These are phyloP conservation scores for Fusarium transvaalense DNA, from an alignment of 2,329 filamentous ascomycete genomes.

Conservation along the genomic window DNA sequence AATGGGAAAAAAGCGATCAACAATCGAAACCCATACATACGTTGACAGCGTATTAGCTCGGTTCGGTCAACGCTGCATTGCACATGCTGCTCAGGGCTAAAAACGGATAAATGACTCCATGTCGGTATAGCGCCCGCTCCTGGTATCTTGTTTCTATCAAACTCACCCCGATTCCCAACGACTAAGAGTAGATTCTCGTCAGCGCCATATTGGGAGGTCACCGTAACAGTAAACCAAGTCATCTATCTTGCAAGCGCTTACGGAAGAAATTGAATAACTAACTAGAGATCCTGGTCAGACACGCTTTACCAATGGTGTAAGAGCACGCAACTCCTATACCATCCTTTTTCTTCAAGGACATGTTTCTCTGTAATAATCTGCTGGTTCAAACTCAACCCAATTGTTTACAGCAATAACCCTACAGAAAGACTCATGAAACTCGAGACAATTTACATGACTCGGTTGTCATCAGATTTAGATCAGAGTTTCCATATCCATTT, in stretches of 20 bases:
- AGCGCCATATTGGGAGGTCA: conserved; percentile 26
- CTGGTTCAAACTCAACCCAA: background rate
- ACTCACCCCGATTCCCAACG: conserved; percentile 9
- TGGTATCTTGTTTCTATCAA: conserved; percentile 7
- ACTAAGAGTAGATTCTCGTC: conserved; percentile 21
- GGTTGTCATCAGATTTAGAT: conserved; percentile 32
- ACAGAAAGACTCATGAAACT: conserved; percentile 8
- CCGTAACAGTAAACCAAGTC: conserved; percentile 8
- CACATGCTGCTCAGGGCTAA: conserved; percentile 27
- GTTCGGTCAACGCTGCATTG: background rate
- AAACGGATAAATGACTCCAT: conserved; percentile 37
- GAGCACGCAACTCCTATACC: conserved; percentile 1
- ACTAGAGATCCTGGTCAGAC: conserved; percentile 10
- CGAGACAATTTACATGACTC: conserved; percentile 36
- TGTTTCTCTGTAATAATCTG: background rate
- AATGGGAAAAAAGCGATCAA: conserved; percentile 8
- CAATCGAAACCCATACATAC: conserved; percentile 3
- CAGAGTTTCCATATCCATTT: conserved; percentile 30
- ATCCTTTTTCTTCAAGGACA: background rate
- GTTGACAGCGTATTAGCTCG: background rate
- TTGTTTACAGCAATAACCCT: background rate
- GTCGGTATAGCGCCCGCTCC: conserved; percentile 19
- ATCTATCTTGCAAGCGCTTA: conserved; percentile 29
- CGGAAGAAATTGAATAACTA: conserved; percentile 10
- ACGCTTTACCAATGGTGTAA: conserved; percentile 9